Evolutionary conservation across 1,139 yeast species (phyloP).

Genomic region (Debaryomyces robertsiae): DNA sequence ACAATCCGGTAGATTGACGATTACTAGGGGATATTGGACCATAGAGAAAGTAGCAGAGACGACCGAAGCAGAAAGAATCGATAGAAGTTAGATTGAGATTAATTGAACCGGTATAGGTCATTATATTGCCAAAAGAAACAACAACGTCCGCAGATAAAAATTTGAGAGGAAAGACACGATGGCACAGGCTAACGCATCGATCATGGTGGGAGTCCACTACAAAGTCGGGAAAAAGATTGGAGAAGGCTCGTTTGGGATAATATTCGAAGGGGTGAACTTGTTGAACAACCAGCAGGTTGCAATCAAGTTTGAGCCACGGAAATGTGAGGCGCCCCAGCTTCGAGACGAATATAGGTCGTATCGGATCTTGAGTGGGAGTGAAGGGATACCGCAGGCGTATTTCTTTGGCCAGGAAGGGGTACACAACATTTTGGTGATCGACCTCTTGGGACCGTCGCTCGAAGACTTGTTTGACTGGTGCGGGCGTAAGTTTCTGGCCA

Average conservation of each 20-base stretch:
- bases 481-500: conserved; percentile 65
- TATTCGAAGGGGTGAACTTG: conserved; percentile 90
- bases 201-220: conserved; percentile 71
- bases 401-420: conserved; percentile 82
- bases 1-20: not conserved
- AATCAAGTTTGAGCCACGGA: conserved; percentile 75
- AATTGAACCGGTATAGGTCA: not conserved
- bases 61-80: not conserved
- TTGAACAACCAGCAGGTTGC: conserved; percentile 78
- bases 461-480: conserved; percentile 86
- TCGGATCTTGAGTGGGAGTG: conserved; percentile 60
- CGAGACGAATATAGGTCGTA: conserved; percentile 78
- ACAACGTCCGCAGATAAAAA: not conserved
- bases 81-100: not conserved
- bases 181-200: conserved; percentile 39
- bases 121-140: conserved; percentile 2
- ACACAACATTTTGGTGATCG: conserved; percentile 73
- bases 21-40: not conserved
- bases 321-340: conserved; percentile 79
- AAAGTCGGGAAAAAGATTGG: conserved; percentile 97
- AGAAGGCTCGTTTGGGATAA: conserved; percentile 97
- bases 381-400: conserved; percentile 74
- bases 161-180: conserved; percentile 12
- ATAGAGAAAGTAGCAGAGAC: not conserved
- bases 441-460: conserved; percentile 72